phyloP scores from a whole-genome alignment of 2,329 filamentous ascomycete genomes.

The Clarireedia paspali region DNA sequence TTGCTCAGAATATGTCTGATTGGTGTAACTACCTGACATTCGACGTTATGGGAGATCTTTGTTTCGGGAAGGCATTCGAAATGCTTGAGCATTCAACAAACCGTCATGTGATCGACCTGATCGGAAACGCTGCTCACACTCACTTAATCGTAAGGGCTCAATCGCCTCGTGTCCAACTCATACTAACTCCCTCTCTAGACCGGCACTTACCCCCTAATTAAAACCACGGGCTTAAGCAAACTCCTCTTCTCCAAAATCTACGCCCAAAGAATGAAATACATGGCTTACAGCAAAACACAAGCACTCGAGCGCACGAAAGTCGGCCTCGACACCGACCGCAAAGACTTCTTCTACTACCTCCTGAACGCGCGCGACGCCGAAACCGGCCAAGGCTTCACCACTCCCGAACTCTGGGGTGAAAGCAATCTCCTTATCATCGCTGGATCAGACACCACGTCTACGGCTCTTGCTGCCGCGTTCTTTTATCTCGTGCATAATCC shows the following conservation, averaged over 20 bases:
- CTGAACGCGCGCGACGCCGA: constrained; percentile 65
- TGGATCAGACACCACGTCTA: constrained; percentile 35
- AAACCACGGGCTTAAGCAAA: constrained; percentile 59
- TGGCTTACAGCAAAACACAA: constrained; percentile 62
- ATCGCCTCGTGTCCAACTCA: no score
- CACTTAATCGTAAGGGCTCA: constrained; percentile 50
- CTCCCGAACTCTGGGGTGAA: constrained; percentile 28
- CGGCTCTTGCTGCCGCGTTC: constrained; percentile 31
- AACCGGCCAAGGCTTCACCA: constrained; percentile 42
- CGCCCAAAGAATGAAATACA: constrained; percentile 59
- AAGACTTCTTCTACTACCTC: constrained; percentile 71
- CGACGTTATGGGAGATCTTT: constrained; percentile 43
- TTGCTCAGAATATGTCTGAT: constrained; percentile 51
- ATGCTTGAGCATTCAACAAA: constrained; percentile 45
- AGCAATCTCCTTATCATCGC: constrained; percentile 21
- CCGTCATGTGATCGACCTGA: constrained; percentile 58
- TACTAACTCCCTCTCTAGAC: constrained; percentile 9
- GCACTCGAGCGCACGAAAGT: constrained; percentile 58
- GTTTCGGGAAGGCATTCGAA: constrained; percentile 43
- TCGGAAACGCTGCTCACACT: constrained; percentile 59
- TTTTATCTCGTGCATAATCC: constrained; percentile 33
- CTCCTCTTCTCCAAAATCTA: constrained; percentile 61
- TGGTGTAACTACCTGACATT: constrained; percentile 36
- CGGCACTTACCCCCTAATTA: constrained; percentile 62
- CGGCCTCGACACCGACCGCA: constrained; percentile 48